These are phyloP conservation scores for Cladophialophora immunda DNA, from an alignment of 2,329 filamentous ascomycete genomes.

Conservation along the genomic window DNA sequence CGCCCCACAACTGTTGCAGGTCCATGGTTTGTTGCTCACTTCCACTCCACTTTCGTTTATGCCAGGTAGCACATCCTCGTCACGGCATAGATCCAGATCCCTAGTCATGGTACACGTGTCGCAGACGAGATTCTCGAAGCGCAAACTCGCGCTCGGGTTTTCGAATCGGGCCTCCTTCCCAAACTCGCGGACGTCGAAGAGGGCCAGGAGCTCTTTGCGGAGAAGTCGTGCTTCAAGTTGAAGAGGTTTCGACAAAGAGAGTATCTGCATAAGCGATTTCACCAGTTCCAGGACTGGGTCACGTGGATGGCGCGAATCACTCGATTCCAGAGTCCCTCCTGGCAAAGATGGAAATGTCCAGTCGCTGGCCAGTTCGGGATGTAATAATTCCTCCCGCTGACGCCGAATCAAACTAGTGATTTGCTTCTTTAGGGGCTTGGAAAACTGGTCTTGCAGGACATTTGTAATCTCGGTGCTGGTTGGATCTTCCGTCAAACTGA, in stretches of 20 bases:
- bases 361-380: constrained; percentile 85
- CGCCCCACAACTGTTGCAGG: constrained; percentile 77
- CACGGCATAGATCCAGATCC: constrained; percentile 91
- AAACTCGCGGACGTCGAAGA: constrained; percentile 97
- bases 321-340: constrained; percentile 49
- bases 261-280: constrained; percentile 90
- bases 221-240: constrained; percentile 82
- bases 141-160: constrained; percentile 81
- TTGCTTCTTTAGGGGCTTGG: constrained; percentile 89
- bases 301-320: constrained; percentile 48
- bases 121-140: constrained; percentile 80
- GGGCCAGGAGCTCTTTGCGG: constrained; percentile 83
- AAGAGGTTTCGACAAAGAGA: constrained; percentile 75
- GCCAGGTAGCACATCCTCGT: constrained; percentile 78
- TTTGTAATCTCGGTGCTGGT: constrained; percentile 67
- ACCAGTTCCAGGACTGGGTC: constrained; percentile 90
- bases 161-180: constrained; percentile 84
- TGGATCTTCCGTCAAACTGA: constrained; percentile 65
- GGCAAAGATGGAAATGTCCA: constrained; percentile 80
- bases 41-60: constrained; percentile 42
- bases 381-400: constrained; percentile 87
- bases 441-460: constrained; percentile 82
- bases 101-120: constrained; percentile 88
- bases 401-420: constrained; percentile 82
- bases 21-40: constrained; percentile 66